Evolutionary conservation across 352 stramenopile genomes (phyloP), one percentile per base, ranked within the genome.

Genomic region (Peronospora destructor): DNA sequence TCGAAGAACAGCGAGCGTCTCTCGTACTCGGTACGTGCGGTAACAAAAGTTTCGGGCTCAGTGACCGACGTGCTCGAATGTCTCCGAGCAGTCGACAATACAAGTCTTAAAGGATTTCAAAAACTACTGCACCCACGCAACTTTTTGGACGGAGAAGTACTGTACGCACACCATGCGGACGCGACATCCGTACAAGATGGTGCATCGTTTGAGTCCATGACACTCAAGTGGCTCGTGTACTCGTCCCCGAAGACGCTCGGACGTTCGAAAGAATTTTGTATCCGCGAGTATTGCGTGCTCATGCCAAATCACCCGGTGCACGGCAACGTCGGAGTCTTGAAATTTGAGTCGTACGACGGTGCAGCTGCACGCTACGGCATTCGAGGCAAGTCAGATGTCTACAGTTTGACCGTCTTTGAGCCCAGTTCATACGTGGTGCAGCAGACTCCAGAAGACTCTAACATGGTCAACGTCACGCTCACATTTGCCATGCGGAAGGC

Each of bases 331-430:
- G 83, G 79, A 25, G 61, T 94, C 16, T 69, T 76, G 43, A 78
- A 78, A 41, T 87, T 94, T 53, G 78, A 89, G 53, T 87, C 72
- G 9, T 94, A 94, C 56, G 80, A 94, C 50, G 83, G 83, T 30
- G 50, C 77, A 6, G 83, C 74, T 36, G 83, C 80, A 16, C 61
- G 71, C 13, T 91, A 90, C 49, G 74, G 60, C 7, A 83, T 91
- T 44, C 80, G 83, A 13, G 68, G 71, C 23, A 83, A 84, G 33
- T 58, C 77, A 0, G 83, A 91, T 50, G 72, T 76, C 23, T 91
- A 87, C 66, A 87, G 79, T 17, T 55, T 91, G 8, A 86, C 83
- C 16, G 57, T 88, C 6, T 85, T 87, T 39, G 83, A 94, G 35
- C 78, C 76, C 2, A 87, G 74, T 28, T 82, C 64, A 13, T 81